Conservation (phyloP, 768 basidiomycete genomes). For the Sistotremastrum niveocremeum region DNA sequence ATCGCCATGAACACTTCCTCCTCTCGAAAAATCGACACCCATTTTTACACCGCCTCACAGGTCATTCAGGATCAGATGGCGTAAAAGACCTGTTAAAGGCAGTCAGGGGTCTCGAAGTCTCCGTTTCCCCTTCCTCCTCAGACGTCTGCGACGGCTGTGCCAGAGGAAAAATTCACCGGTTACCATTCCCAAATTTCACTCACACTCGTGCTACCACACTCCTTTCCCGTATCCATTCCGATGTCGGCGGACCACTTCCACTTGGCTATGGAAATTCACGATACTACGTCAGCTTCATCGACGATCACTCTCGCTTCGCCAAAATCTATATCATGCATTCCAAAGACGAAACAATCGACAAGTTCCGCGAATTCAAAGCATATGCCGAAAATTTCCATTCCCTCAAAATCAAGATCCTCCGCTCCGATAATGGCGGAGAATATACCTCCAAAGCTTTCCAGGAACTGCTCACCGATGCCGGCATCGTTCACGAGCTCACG, state of each 20-base stretch:
- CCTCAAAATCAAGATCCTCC: slow-evolving; percentile 19
- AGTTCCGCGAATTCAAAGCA: slow-evolving; percentile 21
- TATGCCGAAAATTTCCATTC: slow-evolving; percentile 20
- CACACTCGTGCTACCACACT: too few relatives aligned
- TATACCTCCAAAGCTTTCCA: slow-evolving; percentile 24
- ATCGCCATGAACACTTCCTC: too few relatives aligned
- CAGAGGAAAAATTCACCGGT: too few relatives aligned
- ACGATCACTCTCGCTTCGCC: slow-evolving; percentile 13
- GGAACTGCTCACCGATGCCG: slow-evolving; percentile 18
- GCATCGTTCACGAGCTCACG: slow-evolving; percentile 26
- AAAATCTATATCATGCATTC: slow-evolving; percentile 15
- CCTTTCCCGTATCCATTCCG: too few relatives aligned
- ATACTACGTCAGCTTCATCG: slow-evolving; percentile 18
- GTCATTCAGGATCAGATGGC: too few relatives aligned
- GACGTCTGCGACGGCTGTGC: too few relatives aligned
- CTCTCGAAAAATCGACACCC: too few relatives aligned
- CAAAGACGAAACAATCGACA: slow-evolving; percentile 19
- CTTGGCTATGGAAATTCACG: slow-evolving; percentile 8
- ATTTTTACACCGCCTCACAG: too few relatives aligned
- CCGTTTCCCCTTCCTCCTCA: too few relatives aligned
- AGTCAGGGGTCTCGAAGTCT: too few relatives aligned
- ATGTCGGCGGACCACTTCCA: slow-evolving; percentile 33
- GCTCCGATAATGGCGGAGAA: slow-evolving; percentile 31
- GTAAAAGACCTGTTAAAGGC: too few relatives aligned
- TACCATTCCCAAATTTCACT: too few relatives aligned